Evolutionary conservation across 1,284 basidiomycete genomes (phyloP).

Genomic region (Meira nashicola): DNA sequence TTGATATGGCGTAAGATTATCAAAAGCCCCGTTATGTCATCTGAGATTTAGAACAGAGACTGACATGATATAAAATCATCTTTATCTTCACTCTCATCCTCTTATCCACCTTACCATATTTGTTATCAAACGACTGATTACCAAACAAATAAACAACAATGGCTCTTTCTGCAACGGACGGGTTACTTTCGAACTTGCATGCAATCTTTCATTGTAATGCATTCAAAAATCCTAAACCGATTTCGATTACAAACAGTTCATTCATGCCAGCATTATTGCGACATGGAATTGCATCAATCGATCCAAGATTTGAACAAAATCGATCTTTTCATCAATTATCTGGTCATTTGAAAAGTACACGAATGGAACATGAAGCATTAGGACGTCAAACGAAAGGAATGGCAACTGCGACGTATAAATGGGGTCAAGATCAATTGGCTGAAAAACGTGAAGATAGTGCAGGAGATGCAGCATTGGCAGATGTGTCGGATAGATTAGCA

Average conservation of each 20-base stretch:
- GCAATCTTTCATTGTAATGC: conserved; percentile 11
- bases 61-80: too few species aligned
- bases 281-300: conserved; percentile 34
- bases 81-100: too few species aligned
- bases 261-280: conserved; percentile 42
- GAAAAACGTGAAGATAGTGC: conserved; percentile 33
- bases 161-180: too few species aligned
- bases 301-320: conserved; percentile 42
- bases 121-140: too few species aligned
- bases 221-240: conserved; percentile 1
- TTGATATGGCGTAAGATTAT: too few species aligned
- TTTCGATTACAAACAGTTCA: conserved; percentile 5
- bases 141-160: too few species aligned
- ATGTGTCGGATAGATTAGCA: conserved; percentile 37
- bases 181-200: background rate
- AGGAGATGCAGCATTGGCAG: conserved; percentile 34
- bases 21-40: too few species aligned
- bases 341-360: conserved; percentile 35
- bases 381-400: conserved; percentile 32
- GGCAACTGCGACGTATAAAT: conserved; percentile 35
- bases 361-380: conserved; percentile 39
- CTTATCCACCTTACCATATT: too few species aligned
- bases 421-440: conserved; percentile 37
- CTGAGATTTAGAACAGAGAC: too few species aligned
- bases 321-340: conserved; percentile 36